Percentiles rank a stretch among this genome's conserved stretches.
Evolutionary conservation across 1,284 basidiomycete species (phyloP).

Genomic region (Leccinum pallidistipes): DNA sequence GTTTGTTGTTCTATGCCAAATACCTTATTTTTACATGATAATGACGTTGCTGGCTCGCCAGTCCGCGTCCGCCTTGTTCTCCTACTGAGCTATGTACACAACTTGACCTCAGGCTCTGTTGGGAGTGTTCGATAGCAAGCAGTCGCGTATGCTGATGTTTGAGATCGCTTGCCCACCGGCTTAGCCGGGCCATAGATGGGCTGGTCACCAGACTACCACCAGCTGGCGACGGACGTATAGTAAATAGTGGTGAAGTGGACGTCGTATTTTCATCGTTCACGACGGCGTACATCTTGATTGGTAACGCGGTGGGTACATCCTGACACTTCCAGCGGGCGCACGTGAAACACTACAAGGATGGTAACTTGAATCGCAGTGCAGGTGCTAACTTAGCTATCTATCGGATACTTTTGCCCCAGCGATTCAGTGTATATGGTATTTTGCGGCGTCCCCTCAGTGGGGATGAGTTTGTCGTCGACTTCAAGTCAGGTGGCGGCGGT

Average conservation of each 20-base stretch:
- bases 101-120: no score
- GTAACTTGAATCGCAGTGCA: no score
- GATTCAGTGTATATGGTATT: no score
- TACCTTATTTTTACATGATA: background rate
- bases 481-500: no score
- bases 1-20: background rate
- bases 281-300: background rate
- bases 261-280: background rate
- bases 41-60: background rate
- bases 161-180: background rate
- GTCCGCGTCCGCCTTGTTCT: background rate
- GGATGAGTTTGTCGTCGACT: no score
- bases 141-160: background rate
- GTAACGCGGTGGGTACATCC: no score
- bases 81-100: background rate
- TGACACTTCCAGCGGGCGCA: background rate
- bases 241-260: background rate
- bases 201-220: background rate
- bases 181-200: no score
- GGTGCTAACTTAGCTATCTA: no score
- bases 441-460: no score
- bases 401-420: no score
- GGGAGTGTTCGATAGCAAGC: background rate
- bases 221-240: background rate
- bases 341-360: constrained; percentile 8